These are phyloP conservation scores for Rhizopogon roseolus DNA, from an alignment of 768 basidiomycete species.

Conservation along the genomic window DNA sequence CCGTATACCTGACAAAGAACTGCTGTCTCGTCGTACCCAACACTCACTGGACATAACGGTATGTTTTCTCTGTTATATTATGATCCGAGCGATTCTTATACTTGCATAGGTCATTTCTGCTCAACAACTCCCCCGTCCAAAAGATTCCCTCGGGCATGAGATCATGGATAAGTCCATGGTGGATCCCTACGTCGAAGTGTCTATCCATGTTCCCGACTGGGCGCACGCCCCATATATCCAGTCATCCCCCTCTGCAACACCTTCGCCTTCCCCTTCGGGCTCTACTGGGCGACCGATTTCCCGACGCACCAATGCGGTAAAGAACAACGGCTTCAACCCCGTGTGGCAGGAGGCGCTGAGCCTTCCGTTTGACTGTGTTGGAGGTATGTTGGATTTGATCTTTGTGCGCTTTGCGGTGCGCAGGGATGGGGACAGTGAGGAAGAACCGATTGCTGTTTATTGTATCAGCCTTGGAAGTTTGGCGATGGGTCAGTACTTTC, in stretches of 20 bases:
- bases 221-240: slow-evolving; percentile 22
- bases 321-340: slow-evolving; percentile 92
- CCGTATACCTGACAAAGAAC: slow-evolving; percentile 57
- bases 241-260: slow-evolving; percentile 4
- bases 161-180: slow-evolving; percentile 48
- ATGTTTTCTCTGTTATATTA: slow-evolving; percentile 9
- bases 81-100: not conserved
- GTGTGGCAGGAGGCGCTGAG: slow-evolving; percentile 69
- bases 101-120: slow-evolving; percentile 66
- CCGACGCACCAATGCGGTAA: slow-evolving; percentile 56
- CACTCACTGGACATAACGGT: slow-evolving; percentile 67
- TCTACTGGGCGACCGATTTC: slow-evolving; percentile 42
- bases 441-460: slow-evolving; percentile 67
- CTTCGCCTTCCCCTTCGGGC: slow-evolving; percentile 13
- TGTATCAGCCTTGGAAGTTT: slow-evolving; percentile 69
- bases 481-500: slow-evolving; percentile 49
- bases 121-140: slow-evolving; percentile 80
- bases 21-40: slow-evolving; percentile 45
- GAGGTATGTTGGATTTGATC: slow-evolving; percentile 75
- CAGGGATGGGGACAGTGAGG: slow-evolving; percentile 56
- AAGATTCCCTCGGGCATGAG: slow-evolving; percentile 59
- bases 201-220: slow-evolving; percentile 76
- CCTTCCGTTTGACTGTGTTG: slow-evolving; percentile 73
- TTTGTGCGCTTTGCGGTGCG: slow-evolving; percentile 79
- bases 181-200: slow-evolving; percentile 81